A percentile compares a stretch with the other conserved stretches of the same genome.
These are phyloP conservation scores for Lasiosphaeria hispida DNA, from an alignment of 495 filamentous ascomycete genomes.

Conservation along the genomic window DNA sequence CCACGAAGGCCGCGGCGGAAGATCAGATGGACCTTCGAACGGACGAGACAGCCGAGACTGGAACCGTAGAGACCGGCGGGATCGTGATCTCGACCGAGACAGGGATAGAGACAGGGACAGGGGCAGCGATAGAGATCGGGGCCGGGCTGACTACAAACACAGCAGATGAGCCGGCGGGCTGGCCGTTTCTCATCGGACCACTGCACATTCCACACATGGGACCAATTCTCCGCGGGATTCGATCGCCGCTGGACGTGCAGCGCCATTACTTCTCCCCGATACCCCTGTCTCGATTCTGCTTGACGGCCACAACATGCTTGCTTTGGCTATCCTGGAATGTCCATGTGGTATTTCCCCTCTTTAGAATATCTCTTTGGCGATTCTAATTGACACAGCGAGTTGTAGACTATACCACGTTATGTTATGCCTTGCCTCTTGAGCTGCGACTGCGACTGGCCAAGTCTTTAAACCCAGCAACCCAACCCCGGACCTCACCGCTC, in stretches of 20 bases:
- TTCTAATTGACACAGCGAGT: no score
- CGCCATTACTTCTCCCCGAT: not conserved
- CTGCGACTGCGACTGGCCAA: no score
- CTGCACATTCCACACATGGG: not conserved
- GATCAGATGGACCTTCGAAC: constrained; percentile 2
- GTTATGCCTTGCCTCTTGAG: no score
- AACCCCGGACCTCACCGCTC: no score
- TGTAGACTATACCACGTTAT: no score
- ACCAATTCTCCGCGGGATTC: no score
- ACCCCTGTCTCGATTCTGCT: no score
- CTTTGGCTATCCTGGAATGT: no score
- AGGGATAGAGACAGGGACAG: constrained; percentile 22
- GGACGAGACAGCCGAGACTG: constrained; percentile 26
- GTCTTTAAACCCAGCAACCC: no score
- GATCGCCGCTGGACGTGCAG: not conserved
- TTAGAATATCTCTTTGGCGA: no score
- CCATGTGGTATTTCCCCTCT: no score
- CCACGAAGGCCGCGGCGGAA: constrained; percentile 24
- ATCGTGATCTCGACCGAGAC: constrained; percentile 20
- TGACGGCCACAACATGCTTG: no score
- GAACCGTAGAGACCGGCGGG: constrained; percentile 22
- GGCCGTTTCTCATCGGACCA: constrained; percentile 3
- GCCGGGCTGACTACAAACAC: constrained; percentile 14
- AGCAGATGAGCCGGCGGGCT: constrained; percentile 15
- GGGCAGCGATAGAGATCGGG: constrained; percentile 18